Conservation (phyloP, 2,329 filamentous ascomycete genomes). For the Fusarium sp. region DNA sequence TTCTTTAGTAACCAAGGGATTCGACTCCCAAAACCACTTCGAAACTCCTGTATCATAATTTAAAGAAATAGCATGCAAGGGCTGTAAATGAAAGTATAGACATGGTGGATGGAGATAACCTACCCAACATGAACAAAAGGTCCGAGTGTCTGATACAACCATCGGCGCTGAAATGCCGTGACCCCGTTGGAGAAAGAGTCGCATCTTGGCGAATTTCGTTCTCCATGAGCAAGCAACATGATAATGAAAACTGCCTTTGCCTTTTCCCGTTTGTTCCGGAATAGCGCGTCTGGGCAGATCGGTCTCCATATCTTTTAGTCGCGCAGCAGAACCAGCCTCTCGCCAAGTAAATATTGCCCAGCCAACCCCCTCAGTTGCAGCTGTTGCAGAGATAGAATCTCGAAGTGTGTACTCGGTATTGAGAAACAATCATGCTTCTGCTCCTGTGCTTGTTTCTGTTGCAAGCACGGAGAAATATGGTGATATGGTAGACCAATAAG, state of each 20-base stretch:
- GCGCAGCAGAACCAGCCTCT: constrained; percentile 22
- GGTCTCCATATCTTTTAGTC: neutral
- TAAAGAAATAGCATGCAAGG: constrained; percentile 3
- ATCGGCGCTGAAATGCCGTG: constrained; percentile 15
- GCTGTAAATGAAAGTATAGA: neutral
- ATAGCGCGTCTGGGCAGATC: constrained; percentile 7
- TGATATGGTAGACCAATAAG: constrained; percentile 26
- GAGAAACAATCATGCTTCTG: neutral
- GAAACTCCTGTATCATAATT: constrained; percentile 21
- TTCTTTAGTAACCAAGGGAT: neutral
- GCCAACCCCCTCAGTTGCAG: constrained; percentile 4
- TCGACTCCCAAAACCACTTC: neutral
- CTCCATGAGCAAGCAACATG: constrained; percentile 3
- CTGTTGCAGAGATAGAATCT: neutral
- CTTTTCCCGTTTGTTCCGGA: constrained; percentile 31
- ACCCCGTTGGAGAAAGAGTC: constrained; percentile 20
- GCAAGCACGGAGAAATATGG: constrained; percentile 11
- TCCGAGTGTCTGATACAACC: constrained; percentile 28
- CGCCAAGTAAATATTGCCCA: constrained; percentile 25
- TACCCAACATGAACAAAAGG: constrained; percentile 32
- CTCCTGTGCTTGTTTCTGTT: neutral
- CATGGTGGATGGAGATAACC: constrained; percentile 12
- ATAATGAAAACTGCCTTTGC: constrained; percentile 8
- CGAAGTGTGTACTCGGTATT: neutral
- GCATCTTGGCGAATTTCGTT: constrained; percentile 27